Evolutionary conservation across 2,329 filamentous ascomycete species (phyloP).

Genomic region (Emmonsiellopsis sp.): DNA sequence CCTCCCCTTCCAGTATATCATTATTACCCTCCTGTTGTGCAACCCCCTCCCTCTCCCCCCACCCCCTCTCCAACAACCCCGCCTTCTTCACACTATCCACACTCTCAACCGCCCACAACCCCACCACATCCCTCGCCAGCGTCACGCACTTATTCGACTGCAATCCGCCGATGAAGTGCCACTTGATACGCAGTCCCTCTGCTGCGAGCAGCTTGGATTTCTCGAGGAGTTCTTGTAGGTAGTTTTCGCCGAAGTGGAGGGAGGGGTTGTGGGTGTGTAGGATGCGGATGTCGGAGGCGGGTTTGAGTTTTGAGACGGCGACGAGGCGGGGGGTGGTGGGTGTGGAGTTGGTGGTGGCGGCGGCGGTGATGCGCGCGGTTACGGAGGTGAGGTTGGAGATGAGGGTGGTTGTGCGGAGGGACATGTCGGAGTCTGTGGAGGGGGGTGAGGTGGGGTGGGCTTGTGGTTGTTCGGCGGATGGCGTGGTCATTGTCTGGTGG

Average conservation of each 20-base stretch:
- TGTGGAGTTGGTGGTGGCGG: constrained; percentile 21
- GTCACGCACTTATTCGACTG: constrained; percentile 91
- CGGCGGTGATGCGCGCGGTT: constrained; percentile 47
- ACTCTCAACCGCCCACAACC: constrained; percentile 85
- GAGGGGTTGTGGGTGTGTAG: constrained; percentile 63
- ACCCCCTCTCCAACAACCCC: constrained; percentile 65
- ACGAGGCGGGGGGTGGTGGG: constrained; percentile 55
- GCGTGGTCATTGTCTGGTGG: background rate
- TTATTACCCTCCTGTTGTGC: constrained; percentile 1
- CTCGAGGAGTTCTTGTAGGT: constrained; percentile 77
- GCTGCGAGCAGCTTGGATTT: constrained; percentile 72
- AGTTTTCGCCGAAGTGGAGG: constrained; percentile 91
- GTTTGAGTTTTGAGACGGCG: constrained; percentile 93
- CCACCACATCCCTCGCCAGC: constrained; percentile 72
- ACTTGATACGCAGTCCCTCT: constrained; percentile 52
- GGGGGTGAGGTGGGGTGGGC: background rate
- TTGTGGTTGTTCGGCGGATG: background rate
- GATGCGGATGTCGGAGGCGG: constrained; percentile 79
- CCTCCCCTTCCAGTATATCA: background rate
- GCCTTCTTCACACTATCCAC: constrained; percentile 87
- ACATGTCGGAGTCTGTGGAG: background rate
- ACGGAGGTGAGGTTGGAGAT: constrained; percentile 55
- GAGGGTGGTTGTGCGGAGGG: constrained; percentile 50
- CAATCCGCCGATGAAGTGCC: constrained; percentile 95
- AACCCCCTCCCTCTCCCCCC: constrained; percentile 41